Conservation (phyloP, 2,329 filamentous ascomycete genomes). For the Beauveria sp. region DNA sequence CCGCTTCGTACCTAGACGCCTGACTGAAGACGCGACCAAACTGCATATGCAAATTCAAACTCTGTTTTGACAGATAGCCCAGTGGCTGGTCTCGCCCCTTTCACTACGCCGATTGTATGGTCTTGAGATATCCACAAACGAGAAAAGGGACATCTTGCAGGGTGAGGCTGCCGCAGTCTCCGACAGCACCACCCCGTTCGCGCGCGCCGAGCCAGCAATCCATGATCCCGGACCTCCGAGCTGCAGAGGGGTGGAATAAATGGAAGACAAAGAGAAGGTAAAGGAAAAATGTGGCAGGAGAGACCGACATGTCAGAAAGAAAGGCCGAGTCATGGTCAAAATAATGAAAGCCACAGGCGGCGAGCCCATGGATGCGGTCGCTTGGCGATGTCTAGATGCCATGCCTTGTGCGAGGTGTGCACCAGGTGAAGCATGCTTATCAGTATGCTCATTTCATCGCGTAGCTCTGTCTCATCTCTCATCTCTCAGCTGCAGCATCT, state of each 20-base stretch:
- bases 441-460: conserved; percentile 1
- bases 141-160: conserved; percentile 3
- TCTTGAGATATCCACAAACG: not conserved
- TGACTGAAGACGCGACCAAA: no score
- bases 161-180: not conserved
- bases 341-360: not conserved
- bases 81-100: not conserved
- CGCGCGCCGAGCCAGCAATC: not conserved
- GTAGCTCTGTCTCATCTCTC: no score
- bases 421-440: not conserved
- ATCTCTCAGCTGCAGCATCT: conserved; percentile 4
- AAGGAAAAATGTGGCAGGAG: no score
- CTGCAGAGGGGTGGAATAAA: no score
- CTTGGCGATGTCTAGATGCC: not conserved
- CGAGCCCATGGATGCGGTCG: not conserved
- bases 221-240: not conserved
- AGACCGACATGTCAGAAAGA: not conserved
- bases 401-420: not conserved
- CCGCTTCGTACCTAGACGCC: no score
- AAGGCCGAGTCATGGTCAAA: not conserved
- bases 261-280: no score
- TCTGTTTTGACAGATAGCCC: not conserved
- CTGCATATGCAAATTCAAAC: not conserved
- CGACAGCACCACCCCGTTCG: not conserved
- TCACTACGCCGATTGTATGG: not conserved